Percentiles rank a stretch among this genome's conserved stretches.
Conservation (phyloP, 305 asterid genomes). For the Fraxinus albicans region DNA sequence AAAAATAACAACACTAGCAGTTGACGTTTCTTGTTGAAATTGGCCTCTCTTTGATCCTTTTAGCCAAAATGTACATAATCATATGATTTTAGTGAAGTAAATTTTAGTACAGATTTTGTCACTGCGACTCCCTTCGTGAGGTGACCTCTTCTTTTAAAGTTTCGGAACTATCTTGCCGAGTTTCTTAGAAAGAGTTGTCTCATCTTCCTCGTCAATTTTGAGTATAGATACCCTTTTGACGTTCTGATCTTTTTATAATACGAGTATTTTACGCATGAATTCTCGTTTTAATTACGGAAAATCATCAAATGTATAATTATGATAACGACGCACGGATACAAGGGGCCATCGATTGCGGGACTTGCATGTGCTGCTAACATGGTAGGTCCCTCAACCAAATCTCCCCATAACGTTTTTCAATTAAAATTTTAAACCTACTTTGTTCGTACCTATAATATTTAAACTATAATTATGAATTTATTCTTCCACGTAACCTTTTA, state of each 20-base stretch:
- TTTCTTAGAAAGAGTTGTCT: background rate
- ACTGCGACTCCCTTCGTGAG: background rate
- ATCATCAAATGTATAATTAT: slow-evolving; percentile 1
- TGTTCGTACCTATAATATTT: slow-evolving; percentile 9
- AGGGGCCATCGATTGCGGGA: slow-evolving; percentile 36
- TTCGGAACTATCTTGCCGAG: background rate
- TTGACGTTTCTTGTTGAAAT: background rate
- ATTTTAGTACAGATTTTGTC: background rate
- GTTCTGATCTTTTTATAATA: background rate
- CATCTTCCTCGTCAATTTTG: background rate
- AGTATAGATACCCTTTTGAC: background rate
- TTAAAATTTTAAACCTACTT: slow-evolving; percentile 10
- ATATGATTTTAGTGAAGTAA: background rate
- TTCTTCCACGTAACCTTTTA: slow-evolving; percentile 6
- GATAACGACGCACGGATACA: slow-evolving; percentile 36
- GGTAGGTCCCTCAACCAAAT: slow-evolving; percentile 44
- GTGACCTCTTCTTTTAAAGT: background rate
- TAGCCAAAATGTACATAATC: background rate
- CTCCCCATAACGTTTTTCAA: background rate
- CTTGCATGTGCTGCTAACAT: slow-evolving; percentile 61
- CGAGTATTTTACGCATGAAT: background rate
- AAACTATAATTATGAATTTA: slow-evolving; percentile 24
- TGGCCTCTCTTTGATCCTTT: background rate
- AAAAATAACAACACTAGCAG: background rate
- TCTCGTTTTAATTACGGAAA: background rate